Base-by-base conservation (phyloP, 176 grass and related monocot genomes). In the Olyra latifolia region DNA sequence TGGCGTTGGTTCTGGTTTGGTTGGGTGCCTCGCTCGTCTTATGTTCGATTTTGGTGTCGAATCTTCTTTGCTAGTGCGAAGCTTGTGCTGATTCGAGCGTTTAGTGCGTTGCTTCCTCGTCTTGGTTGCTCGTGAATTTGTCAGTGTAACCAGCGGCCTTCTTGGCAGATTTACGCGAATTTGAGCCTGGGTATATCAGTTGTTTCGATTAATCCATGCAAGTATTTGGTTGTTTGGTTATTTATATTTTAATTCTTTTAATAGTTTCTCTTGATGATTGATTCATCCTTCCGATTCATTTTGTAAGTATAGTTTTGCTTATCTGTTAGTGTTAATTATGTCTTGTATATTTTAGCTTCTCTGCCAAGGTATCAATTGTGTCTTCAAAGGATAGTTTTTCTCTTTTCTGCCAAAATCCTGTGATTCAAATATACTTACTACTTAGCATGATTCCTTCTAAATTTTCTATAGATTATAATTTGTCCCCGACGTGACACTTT, bases 401-500 rank as follows among this genome's bases (percentile, higher is more conserved):
- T 8, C 71, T 59, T 25, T 42, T 43, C 27, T 35, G 7, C 41
- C 17, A 24, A 40, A 28, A 28, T 20, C 1, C 0, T 77, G 8
- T 9, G 30, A 19, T 46, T 35, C 5, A 77, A 13, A 70, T 62
- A 30, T 59, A 54, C 4, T 64, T 22, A 22, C 22, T 59, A 45
- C 4, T 64, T 22, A 22, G 14, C 7, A 43, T 15, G 39, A 0
- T 72, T 55, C 1, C 14, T 62, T 75, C 6, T 68, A 38, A 45
- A 29, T 79, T 25, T 53, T 71, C 8, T 69, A 28, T 75, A 53
- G 25, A 80, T 55, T 29, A 53, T 62, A 48, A 25, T 60, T 78
- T 19, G 10, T 10, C 4, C 19, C 29, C 10, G 29, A 25, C 35
- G 24, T 25, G 30, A 50, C 20, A 46, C 14, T 64, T 57, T 47